A percentile compares a stretch with the other conserved stretches of the same genome.
Evolutionary conservation across 2,329 filamentous ascomycete species (phyloP).

Genomic region (Massarina eburnea): DNA sequence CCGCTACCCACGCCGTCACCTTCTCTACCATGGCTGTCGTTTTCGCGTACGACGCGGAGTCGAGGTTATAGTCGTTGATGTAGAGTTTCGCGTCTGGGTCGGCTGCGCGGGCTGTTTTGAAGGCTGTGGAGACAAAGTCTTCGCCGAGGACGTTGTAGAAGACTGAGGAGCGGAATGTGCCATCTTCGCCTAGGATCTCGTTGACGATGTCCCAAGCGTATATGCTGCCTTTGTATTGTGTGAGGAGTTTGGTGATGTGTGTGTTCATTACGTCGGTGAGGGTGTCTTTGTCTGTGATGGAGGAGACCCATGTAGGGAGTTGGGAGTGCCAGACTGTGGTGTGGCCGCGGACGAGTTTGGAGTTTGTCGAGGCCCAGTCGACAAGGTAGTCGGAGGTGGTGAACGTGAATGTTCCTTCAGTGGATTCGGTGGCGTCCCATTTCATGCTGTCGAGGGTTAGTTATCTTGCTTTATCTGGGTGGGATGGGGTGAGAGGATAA

Average conservation of each 20-base stretch:
- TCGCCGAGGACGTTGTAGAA: slow-evolving; percentile 71
- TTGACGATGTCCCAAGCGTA: slow-evolving; percentile 64
- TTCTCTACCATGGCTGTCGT: slow-evolving; percentile 56
- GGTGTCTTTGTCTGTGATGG: slow-evolving; percentile 54
- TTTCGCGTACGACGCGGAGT: slow-evolving; percentile 62
- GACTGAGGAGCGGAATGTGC: slow-evolving; percentile 60
- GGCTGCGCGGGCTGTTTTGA: slow-evolving; percentile 65
- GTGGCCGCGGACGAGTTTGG: slow-evolving; percentile 63
- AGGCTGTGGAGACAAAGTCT: slow-evolving; percentile 69
- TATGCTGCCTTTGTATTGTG: slow-evolving; percentile 65
- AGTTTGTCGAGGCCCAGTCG: slow-evolving; percentile 58
- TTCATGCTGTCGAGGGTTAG: slow-evolving; percentile 56
- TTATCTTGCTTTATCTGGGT: background rate
- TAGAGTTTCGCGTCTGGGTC: slow-evolving; percentile 71
- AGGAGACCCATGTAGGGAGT: slow-evolving; percentile 58
- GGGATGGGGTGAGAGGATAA: background rate
- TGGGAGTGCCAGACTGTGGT: slow-evolving; percentile 64
- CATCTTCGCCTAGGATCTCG: slow-evolving; percentile 64
- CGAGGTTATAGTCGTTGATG: slow-evolving; percentile 72
- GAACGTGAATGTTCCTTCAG: slow-evolving; percentile 58
- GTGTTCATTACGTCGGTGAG: slow-evolving; percentile 60
- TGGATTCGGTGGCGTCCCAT: slow-evolving; percentile 61
- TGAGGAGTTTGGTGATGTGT: slow-evolving; percentile 61
- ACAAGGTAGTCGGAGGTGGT: slow-evolving; percentile 61
- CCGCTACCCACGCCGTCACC: slow-evolving; percentile 65